phyloP scores from a whole-genome alignment of 345 rosid species.

The Theobroma cacao region DNA sequence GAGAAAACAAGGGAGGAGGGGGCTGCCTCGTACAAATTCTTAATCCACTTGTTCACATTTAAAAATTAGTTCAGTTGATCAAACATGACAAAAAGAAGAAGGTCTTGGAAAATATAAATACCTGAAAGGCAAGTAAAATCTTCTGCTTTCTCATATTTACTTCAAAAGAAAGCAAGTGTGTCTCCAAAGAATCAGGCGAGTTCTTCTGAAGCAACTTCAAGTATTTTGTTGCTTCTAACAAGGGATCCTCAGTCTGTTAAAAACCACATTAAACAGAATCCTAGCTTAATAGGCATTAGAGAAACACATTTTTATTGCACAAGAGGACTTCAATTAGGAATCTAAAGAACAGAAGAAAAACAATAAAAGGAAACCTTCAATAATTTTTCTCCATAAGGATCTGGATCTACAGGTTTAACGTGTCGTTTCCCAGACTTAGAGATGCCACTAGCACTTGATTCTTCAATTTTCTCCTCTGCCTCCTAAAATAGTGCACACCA shows the following conservation, averaged over 20 bases:
- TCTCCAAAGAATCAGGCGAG: slow-evolving; percentile 80
- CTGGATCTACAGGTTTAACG: slow-evolving; percentile 91
- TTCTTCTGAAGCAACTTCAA: slow-evolving; percentile 87
- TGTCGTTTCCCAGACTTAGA: slow-evolving; percentile 87
- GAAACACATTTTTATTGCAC: slow-evolving; percentile 6
- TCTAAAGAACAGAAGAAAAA: not conserved
- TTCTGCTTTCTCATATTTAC: slow-evolving; percentile 92
- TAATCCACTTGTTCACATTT: not conserved
- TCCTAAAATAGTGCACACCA: slow-evolving; percentile 49
- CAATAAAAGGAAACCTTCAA: slow-evolving; percentile 58
- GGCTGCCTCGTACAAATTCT: not conserved
- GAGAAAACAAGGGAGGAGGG: not conserved
- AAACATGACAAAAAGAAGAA: not conserved
- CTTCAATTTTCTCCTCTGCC: slow-evolving; percentile 88
- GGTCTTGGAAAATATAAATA: slow-evolving; percentile 16
- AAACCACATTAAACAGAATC: slow-evolving; percentile 16
- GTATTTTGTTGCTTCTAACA: slow-evolving; percentile 89
- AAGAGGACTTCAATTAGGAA: slow-evolving; percentile 3
- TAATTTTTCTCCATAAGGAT: slow-evolving; percentile 89
- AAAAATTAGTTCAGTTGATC: not conserved
- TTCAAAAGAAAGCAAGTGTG: slow-evolving; percentile 95
- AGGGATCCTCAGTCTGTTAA: slow-evolving; percentile 80
- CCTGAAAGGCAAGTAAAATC: slow-evolving; percentile 93
- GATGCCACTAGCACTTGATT: slow-evolving; percentile 57
- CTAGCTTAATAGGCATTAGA: not conserved